Evolutionary conservation across 1,284 basidiomycete species (phyloP).

Genomic region (Bjerkandera adusta): DNA sequence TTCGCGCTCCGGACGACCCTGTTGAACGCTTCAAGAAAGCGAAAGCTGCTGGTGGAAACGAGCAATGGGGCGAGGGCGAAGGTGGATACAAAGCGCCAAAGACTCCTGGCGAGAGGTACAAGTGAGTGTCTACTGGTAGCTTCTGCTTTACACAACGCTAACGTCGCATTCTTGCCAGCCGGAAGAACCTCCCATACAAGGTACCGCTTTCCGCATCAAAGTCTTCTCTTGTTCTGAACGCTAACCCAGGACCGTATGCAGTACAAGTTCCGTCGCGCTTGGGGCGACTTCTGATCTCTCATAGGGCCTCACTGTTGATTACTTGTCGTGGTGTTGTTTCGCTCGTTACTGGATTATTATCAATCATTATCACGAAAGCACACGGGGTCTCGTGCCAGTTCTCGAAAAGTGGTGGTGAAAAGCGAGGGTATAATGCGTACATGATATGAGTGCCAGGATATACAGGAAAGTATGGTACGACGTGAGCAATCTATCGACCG

Average conservation of each 20-base stretch:
- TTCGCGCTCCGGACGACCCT: conserved; percentile 48
- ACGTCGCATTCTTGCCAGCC: conserved; percentile 4
- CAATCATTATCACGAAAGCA: too few species aligned
- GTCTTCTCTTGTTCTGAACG: conserved; percentile 28
- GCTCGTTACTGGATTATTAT: too few species aligned
- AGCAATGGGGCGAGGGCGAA: conserved; percentile 72
- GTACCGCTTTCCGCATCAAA: conserved; percentile 38
- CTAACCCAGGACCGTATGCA: conserved; percentile 60
- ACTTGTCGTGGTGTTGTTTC: conserved; percentile 7
- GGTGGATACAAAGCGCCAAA: conserved; percentile 75
- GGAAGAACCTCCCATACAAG: conserved; percentile 85
- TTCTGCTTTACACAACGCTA: neutral
- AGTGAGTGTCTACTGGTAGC: conserved; percentile 43
- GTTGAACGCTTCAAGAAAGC: conserved; percentile 56
- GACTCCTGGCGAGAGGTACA: conserved; percentile 65
- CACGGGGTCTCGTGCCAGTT: too few species aligned
- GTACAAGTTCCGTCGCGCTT: conserved; percentile 85
- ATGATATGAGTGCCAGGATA: too few species aligned
- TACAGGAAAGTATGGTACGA: too few species aligned
- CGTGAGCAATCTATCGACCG: conserved; percentile 42
- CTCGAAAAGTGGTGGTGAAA: too few species aligned
- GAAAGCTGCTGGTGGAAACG: conserved; percentile 43
- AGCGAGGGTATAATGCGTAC: too few species aligned
- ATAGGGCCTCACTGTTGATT: too few species aligned
- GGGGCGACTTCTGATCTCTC: conserved; percentile 77